Base-by-base conservation (phyloP, 805 yeast genomes). In the Wickerhamiella allomyrinae region DNA sequence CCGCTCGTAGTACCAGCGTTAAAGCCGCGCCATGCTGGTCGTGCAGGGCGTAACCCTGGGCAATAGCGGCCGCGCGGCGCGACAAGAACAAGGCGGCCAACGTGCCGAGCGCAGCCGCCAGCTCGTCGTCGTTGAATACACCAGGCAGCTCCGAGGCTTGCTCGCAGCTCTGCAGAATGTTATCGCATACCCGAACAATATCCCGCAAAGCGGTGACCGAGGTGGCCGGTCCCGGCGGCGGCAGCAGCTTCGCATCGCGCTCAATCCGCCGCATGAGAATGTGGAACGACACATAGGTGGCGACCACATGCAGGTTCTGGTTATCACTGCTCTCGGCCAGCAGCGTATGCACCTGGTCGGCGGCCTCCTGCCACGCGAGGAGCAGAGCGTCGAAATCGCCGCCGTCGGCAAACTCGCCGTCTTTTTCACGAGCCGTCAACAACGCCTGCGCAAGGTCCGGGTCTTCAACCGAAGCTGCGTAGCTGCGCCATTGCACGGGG, bases 141-240 rank as follows among this genome's bases (percentile, higher is more conserved):
- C 97, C 97, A 0, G 96, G 95, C 40, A 91, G 68, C 46, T 85
- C 94, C 54, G 71, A 67, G 37, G 85, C 61, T 49, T 78, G 79
- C 3, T 60, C 61, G 27, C 79, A 57, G 14, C 80, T 75, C 37
- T 67, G 62, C 10, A 69, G 57, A 29, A 83, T 67, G 7, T 69
- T 63, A 19, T 70, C 73, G 45, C 67, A 68, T 20, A 79, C 57
- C 44, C 77, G 67, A 33, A 69, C 54, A 5, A 63, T 56, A 48
- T 76, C 77, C 43, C 49, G 48, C 34, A 39, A 34, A 21, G 37
- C 45, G 5, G 46, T 29, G 14, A 49, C 34, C 10, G 41, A 42
- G 10, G 49, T 24, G 20, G 42, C 43, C 15, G 39, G 41, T 9
- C 50, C 51, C 37, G 40, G 36, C 39, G 22, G 35, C 23, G 37